Conservation (phyloP, 768 basidiomycete genomes). For the Lentinula edodes region DNA sequence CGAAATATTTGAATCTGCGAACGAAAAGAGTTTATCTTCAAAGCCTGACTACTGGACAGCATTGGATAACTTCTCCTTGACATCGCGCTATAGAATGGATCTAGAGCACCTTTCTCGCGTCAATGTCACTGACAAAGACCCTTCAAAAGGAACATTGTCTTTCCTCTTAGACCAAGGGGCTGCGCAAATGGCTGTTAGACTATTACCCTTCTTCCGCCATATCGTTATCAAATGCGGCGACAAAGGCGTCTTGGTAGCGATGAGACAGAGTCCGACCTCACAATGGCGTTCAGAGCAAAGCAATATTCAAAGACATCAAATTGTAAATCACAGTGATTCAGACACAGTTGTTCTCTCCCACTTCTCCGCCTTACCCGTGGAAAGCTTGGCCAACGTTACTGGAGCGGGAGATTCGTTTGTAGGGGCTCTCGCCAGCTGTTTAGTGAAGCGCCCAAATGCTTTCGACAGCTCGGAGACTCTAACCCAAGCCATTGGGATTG, state of each 20-base stretch:
- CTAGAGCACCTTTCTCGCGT: constrained; percentile 54
- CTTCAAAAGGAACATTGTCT: constrained; percentile 39
- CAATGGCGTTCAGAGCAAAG: constrained; percentile 49
- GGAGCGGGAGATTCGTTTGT: constrained; percentile 92
- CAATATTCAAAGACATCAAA: constrained; percentile 37
- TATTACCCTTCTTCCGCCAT: constrained; percentile 81
- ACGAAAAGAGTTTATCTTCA: constrained; percentile 42
- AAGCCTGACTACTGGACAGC: constrained; percentile 59
- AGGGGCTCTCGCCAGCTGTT: constrained; percentile 69
- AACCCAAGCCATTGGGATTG: constrained; percentile 38
- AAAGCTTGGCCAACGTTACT: constrained; percentile 65
- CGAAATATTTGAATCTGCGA: constrained; percentile 48
- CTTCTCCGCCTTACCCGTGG: constrained; percentile 52
- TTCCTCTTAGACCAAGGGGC: constrained; percentile 69
- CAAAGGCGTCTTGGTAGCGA: constrained; percentile 57
- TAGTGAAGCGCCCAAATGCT: constrained; percentile 38
- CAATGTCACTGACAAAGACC: constrained; percentile 32
- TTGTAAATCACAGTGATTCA: constrained; percentile 45
- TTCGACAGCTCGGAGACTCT: constrained; percentile 44
- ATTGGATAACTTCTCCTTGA: constrained; percentile 62
- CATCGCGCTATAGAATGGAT: constrained; percentile 58
- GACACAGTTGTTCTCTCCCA: constrained; percentile 64
- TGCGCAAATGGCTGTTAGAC: constrained; percentile 73
- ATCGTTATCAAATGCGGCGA: constrained; percentile 84
- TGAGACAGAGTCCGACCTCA: constrained; percentile 39